Percentiles rank a stretch among this genome's conserved stretches.
These are phyloP conservation scores for Xanthoceras sorbifolium DNA, from an alignment of 345 rosid genomes.

Conservation along the genomic window DNA sequence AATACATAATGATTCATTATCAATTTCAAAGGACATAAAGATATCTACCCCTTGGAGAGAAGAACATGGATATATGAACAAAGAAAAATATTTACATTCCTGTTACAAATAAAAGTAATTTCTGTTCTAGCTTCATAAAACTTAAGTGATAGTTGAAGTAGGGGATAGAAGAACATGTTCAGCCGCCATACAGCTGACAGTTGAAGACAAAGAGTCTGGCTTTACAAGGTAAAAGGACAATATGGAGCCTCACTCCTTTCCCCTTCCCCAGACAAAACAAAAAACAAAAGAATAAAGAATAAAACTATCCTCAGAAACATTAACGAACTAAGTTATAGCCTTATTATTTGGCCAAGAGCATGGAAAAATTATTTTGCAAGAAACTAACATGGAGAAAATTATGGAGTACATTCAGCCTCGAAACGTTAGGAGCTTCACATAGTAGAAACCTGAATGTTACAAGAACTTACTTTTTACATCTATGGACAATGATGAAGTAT, in stretches of 20 bases:
- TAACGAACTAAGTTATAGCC: background rate
- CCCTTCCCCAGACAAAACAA: background rate
- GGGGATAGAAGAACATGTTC: background rate
- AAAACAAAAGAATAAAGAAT: background rate
- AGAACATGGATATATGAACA: background rate
- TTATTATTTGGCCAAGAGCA: background rate
- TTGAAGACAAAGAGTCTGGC: background rate
- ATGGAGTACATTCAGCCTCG: background rate
- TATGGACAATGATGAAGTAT: conserved; percentile 29
- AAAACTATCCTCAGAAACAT: background rate
- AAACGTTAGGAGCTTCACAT: background rate
- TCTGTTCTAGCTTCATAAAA: conserved; percentile 1
- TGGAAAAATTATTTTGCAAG: background rate
- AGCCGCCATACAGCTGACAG: background rate
- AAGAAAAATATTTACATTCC: background rate
- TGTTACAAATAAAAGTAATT: background rate
- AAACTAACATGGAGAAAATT: conserved; percentile 7
- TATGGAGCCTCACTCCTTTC: background rate
- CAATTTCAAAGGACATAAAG: background rate
- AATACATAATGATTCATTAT: background rate
- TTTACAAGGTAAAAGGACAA: background rate
- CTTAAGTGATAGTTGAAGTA: background rate
- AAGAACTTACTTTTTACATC: conserved; percentile 42
- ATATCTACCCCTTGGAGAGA: background rate
- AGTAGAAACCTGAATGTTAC: background rate